Evolutionary conservation across 2,329 filamentous ascomycete genomes (phyloP).

Genomic region (Tolypocladium nubicola): DNA sequence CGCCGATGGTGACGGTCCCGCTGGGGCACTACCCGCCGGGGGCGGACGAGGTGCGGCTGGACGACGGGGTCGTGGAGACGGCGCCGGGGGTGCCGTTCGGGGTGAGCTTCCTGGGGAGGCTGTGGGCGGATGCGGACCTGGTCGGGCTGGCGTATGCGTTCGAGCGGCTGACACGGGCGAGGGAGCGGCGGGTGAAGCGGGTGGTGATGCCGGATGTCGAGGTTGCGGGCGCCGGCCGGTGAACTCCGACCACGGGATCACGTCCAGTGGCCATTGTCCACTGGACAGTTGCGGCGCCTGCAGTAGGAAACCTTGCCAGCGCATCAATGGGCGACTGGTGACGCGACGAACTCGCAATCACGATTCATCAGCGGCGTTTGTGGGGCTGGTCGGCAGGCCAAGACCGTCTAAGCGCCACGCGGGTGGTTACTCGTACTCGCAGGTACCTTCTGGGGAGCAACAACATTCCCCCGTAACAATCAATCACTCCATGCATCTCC

Average conservation of each 20-base stretch:
- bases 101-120: constrained; percentile 45
- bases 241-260: background rate
- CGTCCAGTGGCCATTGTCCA: background rate
- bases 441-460: background rate
- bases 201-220: constrained; percentile 1
- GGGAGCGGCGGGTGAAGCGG: constrained; percentile 2
- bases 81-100: constrained; percentile 32
- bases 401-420: background rate
- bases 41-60: background rate
- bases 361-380: background rate
- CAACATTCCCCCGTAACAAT: background rate
- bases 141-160: constrained; percentile 56
- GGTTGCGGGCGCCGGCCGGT: background rate
- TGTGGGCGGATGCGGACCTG: constrained; percentile 45
- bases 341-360: background rate
- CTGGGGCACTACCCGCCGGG: constrained; percentile 18
- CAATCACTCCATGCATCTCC: background rate
- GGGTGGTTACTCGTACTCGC: background rate
- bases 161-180: constrained; percentile 39
- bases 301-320: background rate
- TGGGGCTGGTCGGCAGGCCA: background rate
- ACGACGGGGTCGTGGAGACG: constrained; percentile 1
- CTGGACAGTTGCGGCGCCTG: background rate
- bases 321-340: background rate
- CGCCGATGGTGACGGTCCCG: constrained; percentile 47